Conservation (phyloP, 306 rosid genomes). For the Gastrolobium bilobum region DNA sequence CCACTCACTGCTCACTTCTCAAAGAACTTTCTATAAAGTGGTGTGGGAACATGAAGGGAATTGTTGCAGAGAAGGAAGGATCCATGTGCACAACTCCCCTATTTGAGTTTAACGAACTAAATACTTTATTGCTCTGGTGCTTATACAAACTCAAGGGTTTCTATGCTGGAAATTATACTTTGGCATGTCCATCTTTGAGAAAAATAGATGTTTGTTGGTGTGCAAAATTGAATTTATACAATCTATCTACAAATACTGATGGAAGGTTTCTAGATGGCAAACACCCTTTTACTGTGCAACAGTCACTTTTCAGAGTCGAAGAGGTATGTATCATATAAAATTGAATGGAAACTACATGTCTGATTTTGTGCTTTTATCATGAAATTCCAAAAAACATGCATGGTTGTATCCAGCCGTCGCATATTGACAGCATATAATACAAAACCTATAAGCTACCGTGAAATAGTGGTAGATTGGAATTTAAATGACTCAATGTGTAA, state of each 20-base stretch:
- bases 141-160: no score
- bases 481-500: no score
- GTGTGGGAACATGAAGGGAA: constrained; percentile 12
- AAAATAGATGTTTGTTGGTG: background rate
- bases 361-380: no score
- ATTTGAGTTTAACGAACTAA: constrained; percentile 19
- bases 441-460: no score
- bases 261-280: background rate
- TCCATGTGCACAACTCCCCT: background rate
- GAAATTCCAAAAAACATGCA: no score
- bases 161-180: no score
- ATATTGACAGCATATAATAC: background rate
- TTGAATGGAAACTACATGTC: background rate
- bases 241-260: background rate
- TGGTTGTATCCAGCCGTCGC: background rate
- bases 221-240: background rate
- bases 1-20: no score
- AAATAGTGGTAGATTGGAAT: no score
- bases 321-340: background rate
- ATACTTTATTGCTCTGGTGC: no score
- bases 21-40: background rate
- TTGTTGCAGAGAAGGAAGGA: constrained; percentile 14
- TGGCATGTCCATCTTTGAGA: background rate
- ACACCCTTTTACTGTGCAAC: background rate
- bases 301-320: no score